phyloP scores from a whole-genome alignment of 768 basidiomycete species.

The Pulveroboletus sp. region DNA sequence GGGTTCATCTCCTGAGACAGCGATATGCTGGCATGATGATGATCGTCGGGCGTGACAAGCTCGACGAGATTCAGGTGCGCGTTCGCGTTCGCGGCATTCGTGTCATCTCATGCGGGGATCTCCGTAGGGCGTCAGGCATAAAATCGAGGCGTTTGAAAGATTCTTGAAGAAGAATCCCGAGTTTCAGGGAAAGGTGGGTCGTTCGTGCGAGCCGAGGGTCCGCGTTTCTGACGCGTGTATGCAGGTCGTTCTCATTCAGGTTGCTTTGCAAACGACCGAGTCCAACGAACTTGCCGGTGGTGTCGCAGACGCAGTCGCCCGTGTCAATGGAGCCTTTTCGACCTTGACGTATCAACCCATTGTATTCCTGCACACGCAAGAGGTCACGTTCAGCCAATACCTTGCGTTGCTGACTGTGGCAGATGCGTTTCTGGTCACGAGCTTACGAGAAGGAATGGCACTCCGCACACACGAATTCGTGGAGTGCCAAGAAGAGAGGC shows the following conservation, averaged over 20 bases:
- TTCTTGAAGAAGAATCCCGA: slow-evolving; percentile 80
- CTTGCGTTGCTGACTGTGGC: slow-evolving; percentile 76
- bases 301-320: slow-evolving; percentile 67
- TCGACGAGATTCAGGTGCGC: slow-evolving; percentile 73
- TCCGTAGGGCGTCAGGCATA: slow-evolving; percentile 67
- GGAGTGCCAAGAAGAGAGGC: slow-evolving; percentile 71
- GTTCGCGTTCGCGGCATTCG: neutral
- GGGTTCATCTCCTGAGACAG: slow-evolving; percentile 75
- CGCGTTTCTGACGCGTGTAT: neutral
- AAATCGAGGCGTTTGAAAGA: slow-evolving; percentile 76
- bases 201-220: neutral
- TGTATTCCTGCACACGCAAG: slow-evolving; percentile 80
- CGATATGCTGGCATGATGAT: slow-evolving; percentile 84
- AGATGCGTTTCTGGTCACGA: slow-evolving; percentile 82
- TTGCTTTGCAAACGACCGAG: slow-evolving; percentile 79
- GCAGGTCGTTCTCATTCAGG: slow-evolving; percentile 79
- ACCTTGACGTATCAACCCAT: slow-evolving; percentile 85
- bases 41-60: slow-evolving; percentile 83
- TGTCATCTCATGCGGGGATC: neutral
- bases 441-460: slow-evolving; percentile 86
- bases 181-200: slow-evolving; percentile 64
- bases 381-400: slow-evolving; percentile 83
- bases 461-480: slow-evolving; percentile 77
- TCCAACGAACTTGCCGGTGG: slow-evolving; percentile 70
- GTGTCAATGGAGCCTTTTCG: slow-evolving; percentile 80